A percentile compares a stretch with the other conserved stretches of the same genome.
Conservation (phyloP, 495 filamentous ascomycete genomes). For the Neurospora terricola region DNA sequence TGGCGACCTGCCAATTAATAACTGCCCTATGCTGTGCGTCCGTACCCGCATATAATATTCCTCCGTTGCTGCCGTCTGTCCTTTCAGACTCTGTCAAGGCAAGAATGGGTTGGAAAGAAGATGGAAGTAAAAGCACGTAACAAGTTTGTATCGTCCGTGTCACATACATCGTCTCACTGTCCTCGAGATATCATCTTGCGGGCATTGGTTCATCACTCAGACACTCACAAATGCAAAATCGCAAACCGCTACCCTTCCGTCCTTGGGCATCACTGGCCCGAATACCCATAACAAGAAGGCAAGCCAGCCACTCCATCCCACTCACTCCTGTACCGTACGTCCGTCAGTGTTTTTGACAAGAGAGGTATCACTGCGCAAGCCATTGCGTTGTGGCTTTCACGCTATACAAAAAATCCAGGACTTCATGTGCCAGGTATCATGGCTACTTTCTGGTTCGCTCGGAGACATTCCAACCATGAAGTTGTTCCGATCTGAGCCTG, state of each 20-base stretch:
- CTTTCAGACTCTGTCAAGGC: neutral
- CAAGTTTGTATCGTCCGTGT: neutral
- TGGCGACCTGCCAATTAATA: neutral
- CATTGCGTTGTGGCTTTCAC: neutral
- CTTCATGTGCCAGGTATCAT: neutral
- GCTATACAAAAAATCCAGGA: neutral
- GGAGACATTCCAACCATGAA: neutral
- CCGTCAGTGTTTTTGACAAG: neutral
- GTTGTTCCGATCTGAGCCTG: neutral
- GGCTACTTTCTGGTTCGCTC: neutral
- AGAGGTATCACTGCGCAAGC: neutral
- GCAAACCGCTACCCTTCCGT: neutral
- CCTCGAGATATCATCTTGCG: neutral
- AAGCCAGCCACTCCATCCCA: neutral
- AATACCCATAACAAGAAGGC: neutral
- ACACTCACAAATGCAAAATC: neutral
- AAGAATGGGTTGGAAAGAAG: neutral
- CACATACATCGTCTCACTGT: neutral
- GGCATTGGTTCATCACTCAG: neutral
- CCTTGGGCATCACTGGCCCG: neutral
- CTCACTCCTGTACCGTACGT: too few relatives aligned
- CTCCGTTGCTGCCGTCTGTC: neutral
- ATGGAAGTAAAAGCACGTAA: neutral
- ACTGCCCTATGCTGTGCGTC: neutral
- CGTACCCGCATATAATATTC: too few relatives aligned